These are phyloP conservation scores for Fraxinus angustifolia DNA, from an alignment of 305 asterid species.

Conservation along the genomic window DNA sequence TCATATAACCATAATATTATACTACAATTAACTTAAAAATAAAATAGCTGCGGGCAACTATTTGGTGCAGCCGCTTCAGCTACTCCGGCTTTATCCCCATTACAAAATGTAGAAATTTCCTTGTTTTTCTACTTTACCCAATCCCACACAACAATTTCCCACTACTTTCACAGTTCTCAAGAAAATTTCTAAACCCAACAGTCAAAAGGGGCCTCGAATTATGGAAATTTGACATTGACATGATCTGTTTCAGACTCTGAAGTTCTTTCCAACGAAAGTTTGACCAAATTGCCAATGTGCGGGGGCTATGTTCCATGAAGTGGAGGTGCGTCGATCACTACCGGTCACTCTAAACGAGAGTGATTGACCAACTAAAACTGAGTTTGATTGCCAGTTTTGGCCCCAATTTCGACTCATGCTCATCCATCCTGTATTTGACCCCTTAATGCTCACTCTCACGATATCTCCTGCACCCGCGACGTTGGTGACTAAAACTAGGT, in stretches of 20 bases:
- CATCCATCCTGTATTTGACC: slow-evolving; percentile 59
- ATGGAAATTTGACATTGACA: background rate
- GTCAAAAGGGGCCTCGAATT: slow-evolving; percentile 1
- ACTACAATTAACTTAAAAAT: background rate
- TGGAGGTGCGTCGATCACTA: slow-evolving; percentile 71
- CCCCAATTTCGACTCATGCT: slow-evolving; percentile 84
- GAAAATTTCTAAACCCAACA: slow-evolving; percentile 30
- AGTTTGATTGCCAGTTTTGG: slow-evolving; percentile 74
- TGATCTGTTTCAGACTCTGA: slow-evolving; percentile 44
- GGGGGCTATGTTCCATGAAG: slow-evolving; percentile 74
- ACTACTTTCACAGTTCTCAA: slow-evolving; percentile 16
- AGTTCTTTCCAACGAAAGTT: slow-evolving; percentile 73
- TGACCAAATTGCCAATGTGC: slow-evolving; percentile 77
- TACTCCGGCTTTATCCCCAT: slow-evolving; percentile 1
- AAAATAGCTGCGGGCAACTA: slow-evolving; percentile 47
- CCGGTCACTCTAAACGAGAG: slow-evolving; percentile 63
- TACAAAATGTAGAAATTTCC: slow-evolving; percentile 21
- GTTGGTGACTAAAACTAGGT: slow-evolving; percentile 48
- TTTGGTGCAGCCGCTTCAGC: slow-evolving; percentile 54
- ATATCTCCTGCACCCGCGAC: slow-evolving; percentile 69
- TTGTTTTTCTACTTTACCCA: slow-evolving; percentile 12
- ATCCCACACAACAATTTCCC: background rate
- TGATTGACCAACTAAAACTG: slow-evolving; percentile 52
- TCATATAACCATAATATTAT: background rate
- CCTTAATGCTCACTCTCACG: slow-evolving; percentile 43